phyloP scores from a whole-genome alignment of 2,329 filamentous ascomycete genomes.

The Fusarium euwallaceae region DNA sequence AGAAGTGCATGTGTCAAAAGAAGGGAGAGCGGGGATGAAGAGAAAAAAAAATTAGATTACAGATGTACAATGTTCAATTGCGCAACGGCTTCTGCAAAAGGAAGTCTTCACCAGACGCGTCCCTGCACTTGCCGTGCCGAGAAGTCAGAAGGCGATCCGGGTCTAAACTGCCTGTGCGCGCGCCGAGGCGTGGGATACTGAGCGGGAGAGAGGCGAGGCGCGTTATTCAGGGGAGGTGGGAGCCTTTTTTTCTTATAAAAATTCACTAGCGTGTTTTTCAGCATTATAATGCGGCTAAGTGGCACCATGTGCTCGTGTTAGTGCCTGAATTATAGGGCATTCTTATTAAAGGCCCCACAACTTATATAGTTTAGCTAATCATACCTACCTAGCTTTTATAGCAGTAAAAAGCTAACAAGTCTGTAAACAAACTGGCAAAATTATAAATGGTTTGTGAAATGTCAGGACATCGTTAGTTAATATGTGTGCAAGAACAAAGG shows the following conservation, averaged over 20 bases:
- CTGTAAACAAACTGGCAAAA: not conserved
- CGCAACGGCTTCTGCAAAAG: not conserved
- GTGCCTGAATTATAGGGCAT: not conserved
- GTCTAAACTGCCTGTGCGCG: slow-evolving; percentile 2
- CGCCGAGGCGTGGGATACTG: slow-evolving; percentile 6
- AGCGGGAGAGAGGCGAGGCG: slow-evolving; percentile 4
- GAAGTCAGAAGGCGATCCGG: not conserved
- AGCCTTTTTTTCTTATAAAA: slow-evolving; percentile 20
- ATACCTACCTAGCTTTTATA: not conserved
- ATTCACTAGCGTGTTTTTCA: slow-evolving; percentile 16
- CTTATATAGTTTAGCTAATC: not conserved
- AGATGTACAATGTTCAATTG: not conserved
- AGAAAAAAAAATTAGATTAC: not conserved
- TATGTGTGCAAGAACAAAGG: not conserved
- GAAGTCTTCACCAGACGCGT: slow-evolving; percentile 26
- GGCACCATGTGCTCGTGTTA: not conserved
- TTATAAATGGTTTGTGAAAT: not conserved
- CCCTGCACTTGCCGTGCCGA: slow-evolving; percentile 16
- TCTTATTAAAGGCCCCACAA: not conserved
- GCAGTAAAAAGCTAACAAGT: not conserved
- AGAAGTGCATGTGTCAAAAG: not conserved
- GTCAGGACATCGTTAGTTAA: not conserved
- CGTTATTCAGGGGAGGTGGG: not conserved
- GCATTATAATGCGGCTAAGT: not conserved
- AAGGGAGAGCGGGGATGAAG: not conserved